Evolutionary conservation across 352 stramenopile species (phyloP).

Genomic region (Peronosclerospora sorghi): DNA sequence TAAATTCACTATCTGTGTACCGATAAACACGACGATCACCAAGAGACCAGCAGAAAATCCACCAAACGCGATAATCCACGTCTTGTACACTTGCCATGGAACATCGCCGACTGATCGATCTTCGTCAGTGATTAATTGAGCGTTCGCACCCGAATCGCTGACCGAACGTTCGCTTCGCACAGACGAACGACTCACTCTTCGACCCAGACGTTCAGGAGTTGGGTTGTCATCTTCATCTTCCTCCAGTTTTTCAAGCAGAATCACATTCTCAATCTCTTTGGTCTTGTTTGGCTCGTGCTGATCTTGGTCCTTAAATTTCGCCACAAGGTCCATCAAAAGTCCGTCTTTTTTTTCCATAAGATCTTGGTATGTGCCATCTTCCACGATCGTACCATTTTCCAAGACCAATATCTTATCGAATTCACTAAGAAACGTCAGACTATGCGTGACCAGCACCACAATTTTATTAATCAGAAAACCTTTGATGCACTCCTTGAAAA

Average conservation of each 20-base stretch:
- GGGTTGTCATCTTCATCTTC: constrained; percentile 30
- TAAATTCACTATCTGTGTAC: constrained; percentile 38
- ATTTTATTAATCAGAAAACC: constrained; percentile 51
- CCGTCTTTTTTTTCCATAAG: constrained; percentile 64
- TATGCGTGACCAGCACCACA: constrained; percentile 81
- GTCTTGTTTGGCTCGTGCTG: constrained; percentile 28
- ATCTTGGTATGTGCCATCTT: constrained; percentile 66
- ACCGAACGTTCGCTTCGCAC: constrained; percentile 36
- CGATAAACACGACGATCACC: constrained; percentile 36
- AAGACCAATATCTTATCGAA: constrained; percentile 56
- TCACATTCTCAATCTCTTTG: constrained; percentile 26
- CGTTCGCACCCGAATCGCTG: constrained; percentile 20
- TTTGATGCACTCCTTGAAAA: constrained; percentile 79
- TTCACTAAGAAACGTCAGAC: constrained; percentile 40
- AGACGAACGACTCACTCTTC: constrained; percentile 39
- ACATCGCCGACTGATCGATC: constrained; percentile 55
- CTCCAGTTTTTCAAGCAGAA: constrained; percentile 29
- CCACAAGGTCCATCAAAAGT: constrained; percentile 38
- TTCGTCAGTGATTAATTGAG: constrained; percentile 53
- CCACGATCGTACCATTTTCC: constrained; percentile 35
- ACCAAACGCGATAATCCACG: constrained; percentile 59
- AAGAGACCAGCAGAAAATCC: constrained; percentile 32
- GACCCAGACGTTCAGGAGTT: constrained; percentile 17
- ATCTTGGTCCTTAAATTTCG: constrained; percentile 52
- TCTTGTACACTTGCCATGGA: constrained; percentile 49